phyloP scores from a whole-genome alignment of 352 stramenopile genomes.

The Aphanomyces stellatus region DNA sequence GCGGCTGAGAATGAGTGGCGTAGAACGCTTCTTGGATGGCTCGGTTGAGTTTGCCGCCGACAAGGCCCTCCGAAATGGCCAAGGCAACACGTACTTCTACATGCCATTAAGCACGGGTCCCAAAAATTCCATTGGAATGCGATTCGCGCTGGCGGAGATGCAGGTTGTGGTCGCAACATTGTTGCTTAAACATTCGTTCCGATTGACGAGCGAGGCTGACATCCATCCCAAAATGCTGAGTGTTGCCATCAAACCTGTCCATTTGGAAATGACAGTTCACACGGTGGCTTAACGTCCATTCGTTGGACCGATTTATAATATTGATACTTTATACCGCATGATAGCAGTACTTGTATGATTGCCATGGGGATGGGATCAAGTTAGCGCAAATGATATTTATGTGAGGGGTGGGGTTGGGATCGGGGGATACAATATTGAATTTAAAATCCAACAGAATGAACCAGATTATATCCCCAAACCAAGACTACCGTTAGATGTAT shows the following conservation, averaged over 20 bases:
- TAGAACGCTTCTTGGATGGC: constrained; percentile 6
- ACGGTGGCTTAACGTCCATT: no score
- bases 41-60: neutral
- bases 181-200: neutral
- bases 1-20: neutral
- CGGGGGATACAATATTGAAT: no score
- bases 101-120: neutral
- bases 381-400: no score
- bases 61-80: neutral
- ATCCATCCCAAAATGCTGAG: neutral
- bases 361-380: no score
- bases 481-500: no score
- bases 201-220: neutral
- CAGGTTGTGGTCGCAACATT: constrained; percentile 1
- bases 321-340: no score
- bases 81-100: neutral
- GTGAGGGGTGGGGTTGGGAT: no score
- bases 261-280: constrained; percentile 1
- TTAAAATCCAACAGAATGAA: no score
- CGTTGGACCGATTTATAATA: no score
- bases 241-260: constrained; percentile 11
- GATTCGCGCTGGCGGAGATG: constrained; percentile 2
- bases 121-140: constrained; percentile 3
- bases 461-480: no score
- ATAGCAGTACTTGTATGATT: no score